A percentile compares a stretch with the other conserved stretches of the same genome.
Evolutionary conservation across 805 yeast genomes (phyloP).

Genomic region (Grigorovia jiainica): DNA sequence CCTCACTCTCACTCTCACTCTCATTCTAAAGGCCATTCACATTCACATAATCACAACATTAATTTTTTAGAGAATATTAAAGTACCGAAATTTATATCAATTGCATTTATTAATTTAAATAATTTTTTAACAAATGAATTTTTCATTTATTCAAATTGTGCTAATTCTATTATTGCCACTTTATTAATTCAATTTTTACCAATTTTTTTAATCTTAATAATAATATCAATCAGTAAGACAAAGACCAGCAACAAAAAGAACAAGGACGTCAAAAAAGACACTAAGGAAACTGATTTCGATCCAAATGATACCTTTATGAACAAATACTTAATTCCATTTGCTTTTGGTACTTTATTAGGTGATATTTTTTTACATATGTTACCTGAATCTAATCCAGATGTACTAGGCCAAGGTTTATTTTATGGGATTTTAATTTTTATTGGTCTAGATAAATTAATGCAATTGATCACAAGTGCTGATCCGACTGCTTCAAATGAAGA

Average conservation of each 20-base stretch:
- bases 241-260: not conserved
- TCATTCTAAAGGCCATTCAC: too few species aligned
- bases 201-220: slow-evolving; percentile 42
- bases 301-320: slow-evolving; percentile 1
- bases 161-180: slow-evolving; percentile 56
- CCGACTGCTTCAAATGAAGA: slow-evolving; percentile 10
- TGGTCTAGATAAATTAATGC: slow-evolving; percentile 49
- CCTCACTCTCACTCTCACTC: slow-evolving; percentile 1
- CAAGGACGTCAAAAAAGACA: not conserved
- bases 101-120: not conserved
- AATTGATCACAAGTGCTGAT: slow-evolving; percentile 31
- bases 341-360: slow-evolving; percentile 68
- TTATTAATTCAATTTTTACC: slow-evolving; percentile 59
- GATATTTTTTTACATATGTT: slow-evolving; percentile 64
- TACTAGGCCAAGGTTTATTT: slow-evolving; percentile 47
- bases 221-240: slow-evolving; percentile 12
- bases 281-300: not conserved
- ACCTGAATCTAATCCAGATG: slow-evolving; percentile 42
- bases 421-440: slow-evolving; percentile 54
- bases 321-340: slow-evolving; percentile 50
- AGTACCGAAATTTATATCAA: not conserved
- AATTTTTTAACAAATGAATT: slow-evolving; percentile 7
- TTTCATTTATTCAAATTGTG: slow-evolving; percentile 35
- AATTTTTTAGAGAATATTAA: too few species aligned
- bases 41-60: too few species aligned